A percentile compares a stretch with the other conserved stretches of the same genome.
These are phyloP conservation scores for Echeveria elegans DNA, from an alignment of 164 flowering plant species.

Conservation along the genomic window DNA sequence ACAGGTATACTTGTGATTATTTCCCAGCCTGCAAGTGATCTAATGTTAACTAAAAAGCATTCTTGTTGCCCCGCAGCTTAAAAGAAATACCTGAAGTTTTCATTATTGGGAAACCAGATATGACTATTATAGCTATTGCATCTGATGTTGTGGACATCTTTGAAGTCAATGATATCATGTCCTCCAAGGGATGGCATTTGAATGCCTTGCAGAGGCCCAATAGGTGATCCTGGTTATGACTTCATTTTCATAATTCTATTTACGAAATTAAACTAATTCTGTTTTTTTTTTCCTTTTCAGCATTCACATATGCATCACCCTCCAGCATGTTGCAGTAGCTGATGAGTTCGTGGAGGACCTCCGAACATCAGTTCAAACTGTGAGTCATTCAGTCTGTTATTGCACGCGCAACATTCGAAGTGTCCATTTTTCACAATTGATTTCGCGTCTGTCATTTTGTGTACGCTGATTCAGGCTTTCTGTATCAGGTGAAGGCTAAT, in stretches of 20 bases:
- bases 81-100: slow-evolving; percentile 68
- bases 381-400: slow-evolving; percentile 25
- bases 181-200: slow-evolving; percentile 93
- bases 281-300: slow-evolving; percentile 29
- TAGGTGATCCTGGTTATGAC: slow-evolving; percentile 33
- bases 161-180: slow-evolving; percentile 84
- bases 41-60: background rate
- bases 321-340: slow-evolving; percentile 71
- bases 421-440: no score
- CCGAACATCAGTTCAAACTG: slow-evolving; percentile 59
- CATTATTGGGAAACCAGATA: slow-evolving; percentile 83
- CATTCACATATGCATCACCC: slow-evolving; percentile 87
- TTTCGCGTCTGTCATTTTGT: no score
- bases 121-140: slow-evolving; percentile 89
- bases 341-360: slow-evolving; percentile 69
- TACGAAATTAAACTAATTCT: slow-evolving; percentile 5
- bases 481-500: slow-evolving; percentile 62
- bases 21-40: background rate
- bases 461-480: background rate
- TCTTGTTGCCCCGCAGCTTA: slow-evolving; percentile 32
- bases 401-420: background rate
- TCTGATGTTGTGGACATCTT: slow-evolving; percentile 74
- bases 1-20: slow-evolving; percentile 39
- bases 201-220: slow-evolving; percentile 92
- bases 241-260: background rate